Percentiles rank a stretch among this genome's conserved stretches.
Conservation (phyloP, 2,329 filamentous ascomycete species). For the Penicillium italicum region DNA sequence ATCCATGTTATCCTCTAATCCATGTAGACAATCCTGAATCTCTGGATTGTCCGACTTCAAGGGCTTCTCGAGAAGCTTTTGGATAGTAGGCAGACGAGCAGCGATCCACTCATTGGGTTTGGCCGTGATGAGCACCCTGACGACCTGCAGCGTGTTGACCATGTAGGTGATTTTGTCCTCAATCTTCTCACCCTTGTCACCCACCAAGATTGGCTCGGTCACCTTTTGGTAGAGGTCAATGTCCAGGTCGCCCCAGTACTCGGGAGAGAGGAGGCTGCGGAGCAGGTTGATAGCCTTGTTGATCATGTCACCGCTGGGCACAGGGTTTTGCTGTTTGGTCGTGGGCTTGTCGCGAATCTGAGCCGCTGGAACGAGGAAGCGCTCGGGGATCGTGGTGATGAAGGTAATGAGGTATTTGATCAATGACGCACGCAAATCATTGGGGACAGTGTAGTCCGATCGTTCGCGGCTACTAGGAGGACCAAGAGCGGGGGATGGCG, state of each 20-base stretch:
- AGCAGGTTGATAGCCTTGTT: conserved; percentile 80
- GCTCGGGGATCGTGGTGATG: conserved; percentile 83
- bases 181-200: conserved; percentile 78
- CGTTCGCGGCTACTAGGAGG: conserved; percentile 48
- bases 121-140: conserved; percentile 82
- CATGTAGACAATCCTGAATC: conserved; percentile 87
- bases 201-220: conserved; percentile 77
- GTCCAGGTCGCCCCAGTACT: conserved; percentile 88
- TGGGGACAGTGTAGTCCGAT: conserved; percentile 65
- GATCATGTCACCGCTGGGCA: conserved; percentile 70
- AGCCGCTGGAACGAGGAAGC: conserved; percentile 71
- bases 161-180: conserved; percentile 81
- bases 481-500: conserved; percentile 50
- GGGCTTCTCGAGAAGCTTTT: conserved; percentile 86
- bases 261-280: conserved; percentile 76
- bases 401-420: conserved; percentile 95
- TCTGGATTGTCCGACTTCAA: conserved; percentile 85
- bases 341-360: conserved; percentile 57
- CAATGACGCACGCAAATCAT: conserved; percentile 69
- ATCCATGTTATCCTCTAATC: conserved; percentile 65
- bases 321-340: conserved; percentile 48
- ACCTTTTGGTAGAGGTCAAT: conserved; percentile 88
- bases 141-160: conserved; percentile 88
- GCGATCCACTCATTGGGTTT: conserved; percentile 90
- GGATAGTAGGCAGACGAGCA: conserved; percentile 69